Evolutionary conservation across 345 rosid genomes (phyloP), one percentile per base, ranked within the genome.

Genomic region (Lepidium africanum): DNA sequence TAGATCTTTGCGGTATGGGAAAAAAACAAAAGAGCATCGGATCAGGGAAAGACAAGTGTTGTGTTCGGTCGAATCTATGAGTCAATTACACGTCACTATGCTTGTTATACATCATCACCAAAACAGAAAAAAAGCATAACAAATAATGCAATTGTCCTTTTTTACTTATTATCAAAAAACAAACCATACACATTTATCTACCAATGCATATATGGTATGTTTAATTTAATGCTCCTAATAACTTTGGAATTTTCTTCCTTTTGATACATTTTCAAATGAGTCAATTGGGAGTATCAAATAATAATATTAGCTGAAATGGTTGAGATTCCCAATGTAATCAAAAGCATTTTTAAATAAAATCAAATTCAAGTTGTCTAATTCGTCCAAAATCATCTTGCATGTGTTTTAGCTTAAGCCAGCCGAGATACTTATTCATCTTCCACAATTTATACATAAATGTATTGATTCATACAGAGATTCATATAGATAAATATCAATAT

Each of bases 391-490:
- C 1, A 25, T 23, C 49, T 2, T 65, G 59, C 43, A 50, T 73
- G 72, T 51, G 72, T 58, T 42, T 59, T 59, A 30, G 64, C 17
- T 27, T 41, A 50, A 51, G 59, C 63, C 62, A 49, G 67, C 52
- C 52, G 47, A 63, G 37, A 7, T 19, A 57, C 38, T 19, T 9
- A 25, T 46, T 15, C 35, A 55, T 46, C 42, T 53, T 54, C 56
- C 35, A 36, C 14, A 14, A 71, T 55, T 61, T 61, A 52, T 30
- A 60, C 2, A 63, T n/a, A 13, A 48, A 42, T 53, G n/a, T 53
- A 11, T 1, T 52, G 50, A 8, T 45, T 25, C 5, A 10, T 23
- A 64, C 15, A 49, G 35, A 38, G 3, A 49, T 21, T 59, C 40
- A 61, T 71, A 71, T 35, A 70, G 54, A 45, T 36, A 35, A 53